A percentile compares a stretch with the other conserved stretches of the same genome.
phyloP scores from a whole-genome alignment of 352 stramenopile genomes.

The Phytophthora sp. region DNA sequence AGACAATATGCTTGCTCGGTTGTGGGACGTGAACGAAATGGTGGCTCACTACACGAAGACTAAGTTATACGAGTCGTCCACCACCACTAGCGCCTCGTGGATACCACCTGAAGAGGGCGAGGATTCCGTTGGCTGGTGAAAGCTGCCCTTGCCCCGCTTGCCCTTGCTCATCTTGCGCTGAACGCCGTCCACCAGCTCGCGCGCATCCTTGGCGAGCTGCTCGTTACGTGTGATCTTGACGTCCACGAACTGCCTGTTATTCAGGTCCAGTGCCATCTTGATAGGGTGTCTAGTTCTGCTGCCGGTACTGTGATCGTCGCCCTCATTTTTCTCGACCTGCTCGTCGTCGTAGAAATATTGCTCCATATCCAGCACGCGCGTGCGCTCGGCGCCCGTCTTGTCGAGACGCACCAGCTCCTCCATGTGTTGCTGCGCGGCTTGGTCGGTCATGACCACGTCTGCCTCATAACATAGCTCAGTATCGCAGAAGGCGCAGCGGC shows the following conservation, averaged over 20 bases:
- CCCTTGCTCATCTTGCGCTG: conserved; percentile 51
- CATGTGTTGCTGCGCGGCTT: conserved; percentile 54
- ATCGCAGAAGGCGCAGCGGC: conserved; percentile 63
- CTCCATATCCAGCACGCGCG: conserved; percentile 53
- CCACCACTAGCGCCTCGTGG: conserved; percentile 30
- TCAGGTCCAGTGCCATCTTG: conserved; percentile 55
- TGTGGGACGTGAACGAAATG: conserved; percentile 8
- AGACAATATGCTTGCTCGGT: not conserved
- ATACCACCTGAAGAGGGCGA: not conserved
- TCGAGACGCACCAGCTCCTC: conserved; percentile 61
- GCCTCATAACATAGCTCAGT: conserved; percentile 63
- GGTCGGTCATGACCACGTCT: conserved; percentile 38
- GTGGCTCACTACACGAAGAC: conserved; percentile 48
- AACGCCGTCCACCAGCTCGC: conserved; percentile 55
- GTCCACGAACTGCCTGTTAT: conserved; percentile 50
- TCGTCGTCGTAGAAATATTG: conserved; percentile 48
- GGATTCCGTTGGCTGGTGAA: conserved; percentile 12
- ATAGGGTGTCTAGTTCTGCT: conserved; percentile 33
- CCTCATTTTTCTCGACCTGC: conserved; percentile 17
- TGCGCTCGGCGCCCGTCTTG: conserved; percentile 48
- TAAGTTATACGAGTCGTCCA: conserved; percentile 58
- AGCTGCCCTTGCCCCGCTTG: conserved; percentile 23
- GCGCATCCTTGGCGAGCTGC: conserved; percentile 58
- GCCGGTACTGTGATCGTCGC: not conserved
- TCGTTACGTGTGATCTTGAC: conserved; percentile 55